Base-by-base conservation (phyloP, 2,329 filamentous ascomycete genomes). In the Trichophaea hybrida region DNA sequence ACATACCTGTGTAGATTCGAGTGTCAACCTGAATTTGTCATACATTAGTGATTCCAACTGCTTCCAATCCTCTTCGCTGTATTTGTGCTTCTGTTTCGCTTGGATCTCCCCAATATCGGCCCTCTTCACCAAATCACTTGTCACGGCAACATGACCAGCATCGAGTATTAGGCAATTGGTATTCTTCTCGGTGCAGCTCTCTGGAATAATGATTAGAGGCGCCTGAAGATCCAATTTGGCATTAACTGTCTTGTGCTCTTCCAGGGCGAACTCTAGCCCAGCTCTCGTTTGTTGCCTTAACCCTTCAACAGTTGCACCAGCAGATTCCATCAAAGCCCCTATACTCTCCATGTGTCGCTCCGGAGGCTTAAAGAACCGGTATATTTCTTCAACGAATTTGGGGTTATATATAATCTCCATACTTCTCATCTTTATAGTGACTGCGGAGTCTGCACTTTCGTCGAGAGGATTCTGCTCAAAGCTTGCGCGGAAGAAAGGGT, bases 311-410 rank as follows among this genome's bases (percentile, higher is more conserved):
- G 93, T 98, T 1, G 91, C 91, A 31, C 93, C 90, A 4, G 93
- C 93, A 51, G 85, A 88, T 72, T 98, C 94, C 83, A 99, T 88
- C 59, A 99, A 78, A 1, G 93, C 94, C 10, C 83, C 86, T 67
- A 99, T 96, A 7, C 93, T 98, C 70, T 98, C 93, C 90, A 98
- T 96, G 70, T 98, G 94, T 55, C 90, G 80, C 71, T 96, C 90
- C 0, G 93, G 94, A 0, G 93, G 93, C 64, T 91, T 85, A 76
- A 99, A 98, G 75, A 98, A 99, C 67, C 89, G 88, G 57, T 85
- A 88, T 43, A 97, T 82, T 53, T 93, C 90, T 5, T 95, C 83
- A 0, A 97, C 78, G 66, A 97, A 94, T 65, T 84, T 87, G 0
- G 94, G 93, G 68, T 98, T 99, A 80, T 95, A 98, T 31, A 98